Conservation (phyloP, 108 stramenopile genomes). For the Asterionellopsis glacialis region DNA sequence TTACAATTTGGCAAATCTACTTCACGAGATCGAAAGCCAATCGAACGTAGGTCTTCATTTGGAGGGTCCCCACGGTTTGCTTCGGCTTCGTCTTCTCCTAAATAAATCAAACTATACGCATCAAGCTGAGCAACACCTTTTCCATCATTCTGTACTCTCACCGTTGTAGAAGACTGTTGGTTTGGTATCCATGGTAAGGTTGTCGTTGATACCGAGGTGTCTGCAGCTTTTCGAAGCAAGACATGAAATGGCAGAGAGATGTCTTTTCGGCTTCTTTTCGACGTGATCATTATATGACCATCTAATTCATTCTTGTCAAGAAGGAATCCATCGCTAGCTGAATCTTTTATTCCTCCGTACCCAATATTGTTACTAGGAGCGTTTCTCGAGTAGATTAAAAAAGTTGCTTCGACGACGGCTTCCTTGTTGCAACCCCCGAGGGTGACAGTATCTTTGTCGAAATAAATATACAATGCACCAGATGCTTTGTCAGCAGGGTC, state of each 20-base stretch:
- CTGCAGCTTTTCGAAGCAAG: conserved; percentile 13
- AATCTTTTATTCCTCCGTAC: not conserved
- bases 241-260: conserved; percentile 16
- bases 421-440: conserved; percentile 3
- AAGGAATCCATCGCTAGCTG: not conserved
- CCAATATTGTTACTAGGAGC: conserved; percentile 22
- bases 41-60: conserved; percentile 15
- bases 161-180: not conserved
- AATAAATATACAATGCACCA: not conserved
- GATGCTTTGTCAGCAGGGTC: not conserved
- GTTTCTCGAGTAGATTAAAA: conserved; percentile 8
- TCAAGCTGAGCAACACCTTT: conserved; percentile 27
- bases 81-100: conserved; percentile 19
- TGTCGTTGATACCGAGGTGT: not conserved
- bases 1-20: conserved; percentile 1
- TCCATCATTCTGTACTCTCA: conserved; percentile 12
- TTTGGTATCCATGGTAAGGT: conserved; percentile 5
- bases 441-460: not conserved
- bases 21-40: conserved; percentile 19
- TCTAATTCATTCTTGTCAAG: conserved; percentile 29
- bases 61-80: not conserved
- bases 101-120: conserved; percentile 15
- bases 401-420: conserved; percentile 6
- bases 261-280: conserved; percentile 7
- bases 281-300: conserved; percentile 14